Percentiles rank a stretch among this genome's conserved stretches.
These are phyloP conservation scores for Apiospora pterosperma DNA, from an alignment of 2,329 filamentous ascomycete species.

Conservation along the genomic window DNA sequence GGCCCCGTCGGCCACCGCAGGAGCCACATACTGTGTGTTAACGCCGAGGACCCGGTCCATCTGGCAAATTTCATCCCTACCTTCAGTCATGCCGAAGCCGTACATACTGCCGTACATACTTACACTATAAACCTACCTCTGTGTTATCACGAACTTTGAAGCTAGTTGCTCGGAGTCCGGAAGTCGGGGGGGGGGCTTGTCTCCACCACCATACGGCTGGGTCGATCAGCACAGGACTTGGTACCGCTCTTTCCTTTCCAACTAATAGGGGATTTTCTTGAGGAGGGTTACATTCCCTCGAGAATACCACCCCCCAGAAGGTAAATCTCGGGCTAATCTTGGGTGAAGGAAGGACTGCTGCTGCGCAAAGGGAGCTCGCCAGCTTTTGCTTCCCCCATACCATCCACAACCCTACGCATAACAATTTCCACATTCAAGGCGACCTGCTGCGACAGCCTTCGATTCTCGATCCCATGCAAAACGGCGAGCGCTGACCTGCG, in stretches of 20 bases:
- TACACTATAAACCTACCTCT: background rate
- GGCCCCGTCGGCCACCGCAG: background rate
- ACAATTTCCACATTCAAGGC: background rate
- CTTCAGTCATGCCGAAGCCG: background rate
- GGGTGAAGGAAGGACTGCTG: background rate
- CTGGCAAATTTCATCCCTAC: background rate
- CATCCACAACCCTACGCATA: slow-evolving; percentile 3
- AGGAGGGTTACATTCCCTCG: background rate
- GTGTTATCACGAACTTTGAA: background rate
- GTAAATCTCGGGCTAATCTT: slow-evolving; percentile 1
- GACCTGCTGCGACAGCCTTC: background rate
- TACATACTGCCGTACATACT: background rate
- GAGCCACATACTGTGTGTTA: background rate
- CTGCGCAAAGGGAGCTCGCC: background rate
- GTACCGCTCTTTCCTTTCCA: background rate
- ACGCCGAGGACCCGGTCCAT: background rate
- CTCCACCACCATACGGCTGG: background rate
- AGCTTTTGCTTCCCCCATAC: background rate
- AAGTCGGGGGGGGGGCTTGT: background rate
- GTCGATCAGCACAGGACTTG: slow-evolving; percentile 3
- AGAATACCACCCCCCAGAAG: background rate
- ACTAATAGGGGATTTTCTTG: slow-evolving; percentile 5
- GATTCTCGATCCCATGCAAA: background rate
- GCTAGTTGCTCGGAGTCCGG: slow-evolving; percentile 3
- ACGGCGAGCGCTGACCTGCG: background rate